phyloP scores from a whole-genome alignment of 2,329 filamentous ascomycete species.

The Phialophora verrucosa region DNA sequence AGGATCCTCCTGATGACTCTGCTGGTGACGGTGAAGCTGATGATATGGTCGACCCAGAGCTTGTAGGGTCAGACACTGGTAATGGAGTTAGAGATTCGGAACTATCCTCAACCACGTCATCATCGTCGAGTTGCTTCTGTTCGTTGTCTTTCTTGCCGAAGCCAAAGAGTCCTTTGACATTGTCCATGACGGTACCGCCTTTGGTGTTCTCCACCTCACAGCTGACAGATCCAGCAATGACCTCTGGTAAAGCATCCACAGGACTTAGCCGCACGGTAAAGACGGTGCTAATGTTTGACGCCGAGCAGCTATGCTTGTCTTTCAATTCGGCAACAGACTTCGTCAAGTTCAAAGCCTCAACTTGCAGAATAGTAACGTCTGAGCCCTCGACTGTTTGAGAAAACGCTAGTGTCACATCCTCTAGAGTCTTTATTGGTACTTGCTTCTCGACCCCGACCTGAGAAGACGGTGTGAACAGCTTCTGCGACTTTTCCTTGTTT shows the following conservation, averaged over 20 bases:
- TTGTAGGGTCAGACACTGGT: constrained; percentile 38
- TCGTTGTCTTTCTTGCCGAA: constrained; percentile 82
- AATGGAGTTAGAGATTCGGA: constrained; percentile 37
- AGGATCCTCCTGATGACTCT: constrained; percentile 48
- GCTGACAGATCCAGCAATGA: constrained; percentile 76
- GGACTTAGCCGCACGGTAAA: constrained; percentile 74
- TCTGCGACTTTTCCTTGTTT: constrained; percentile 75
- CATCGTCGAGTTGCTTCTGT: constrained; percentile 71
- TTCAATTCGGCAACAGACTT: constrained; percentile 78
- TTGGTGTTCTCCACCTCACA: constrained; percentile 78
- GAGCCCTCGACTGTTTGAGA: constrained; percentile 69
- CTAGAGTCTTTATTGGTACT: constrained; percentile 78
- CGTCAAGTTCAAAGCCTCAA: constrained; percentile 85
- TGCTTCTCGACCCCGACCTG: constrained; percentile 80
- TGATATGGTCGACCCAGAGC: constrained; percentile 43
- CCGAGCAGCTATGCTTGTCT: constrained; percentile 76
- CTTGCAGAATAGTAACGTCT: constrained; percentile 67
- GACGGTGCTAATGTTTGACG: constrained; percentile 78
- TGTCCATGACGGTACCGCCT: constrained; percentile 85
- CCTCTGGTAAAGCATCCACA: constrained; percentile 78
- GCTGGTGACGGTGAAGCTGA: constrained; percentile 47
- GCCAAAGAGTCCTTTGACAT: constrained; percentile 94
- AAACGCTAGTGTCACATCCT: constrained; percentile 81
- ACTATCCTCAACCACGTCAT: constrained; percentile 51
- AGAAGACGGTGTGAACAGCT: constrained; percentile 80